Conservation (phyloP, 768 basidiomycete species). For the Macrolepiota dolichaula region DNA sequence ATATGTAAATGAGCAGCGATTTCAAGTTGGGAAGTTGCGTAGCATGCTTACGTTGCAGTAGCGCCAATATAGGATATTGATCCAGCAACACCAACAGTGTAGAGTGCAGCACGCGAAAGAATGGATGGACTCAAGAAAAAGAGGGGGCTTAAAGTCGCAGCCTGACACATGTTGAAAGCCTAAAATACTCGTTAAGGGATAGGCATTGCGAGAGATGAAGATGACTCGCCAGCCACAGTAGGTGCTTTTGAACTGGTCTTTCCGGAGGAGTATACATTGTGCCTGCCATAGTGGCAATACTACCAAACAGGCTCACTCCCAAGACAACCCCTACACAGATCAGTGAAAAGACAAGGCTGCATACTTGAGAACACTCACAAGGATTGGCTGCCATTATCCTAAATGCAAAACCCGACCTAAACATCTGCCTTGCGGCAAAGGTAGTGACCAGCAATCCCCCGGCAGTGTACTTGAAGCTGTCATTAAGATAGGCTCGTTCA, state of each 20-base stretch:
- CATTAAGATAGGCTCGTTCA: conserved; percentile 70
- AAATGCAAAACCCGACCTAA: conserved; percentile 63
- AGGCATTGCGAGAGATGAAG: background rate
- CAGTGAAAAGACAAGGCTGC: background rate
- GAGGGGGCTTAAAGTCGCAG: conserved; percentile 82
- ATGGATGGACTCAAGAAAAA: conserved; percentile 87
- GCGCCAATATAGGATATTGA: conserved; percentile 85
- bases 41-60: conserved; percentile 59
- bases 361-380: conserved; percentile 40
- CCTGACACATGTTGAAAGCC: conserved; percentile 86
- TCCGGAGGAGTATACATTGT: conserved; percentile 77
- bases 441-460: conserved; percentile 77
- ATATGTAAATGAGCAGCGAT: background rate
- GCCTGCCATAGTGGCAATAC: conserved; percentile 85
- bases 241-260: conserved; percentile 70
- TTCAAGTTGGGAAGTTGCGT: background rate
- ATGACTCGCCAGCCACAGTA: conserved; percentile 72
- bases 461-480: conserved; percentile 81
- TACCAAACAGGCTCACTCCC: conserved; percentile 74
- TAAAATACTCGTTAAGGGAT: conserved; percentile 21
- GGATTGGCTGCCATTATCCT: conserved; percentile 83
- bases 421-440: conserved; percentile 73
- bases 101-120: conserved; percentile 82
- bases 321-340: conserved; percentile 69
- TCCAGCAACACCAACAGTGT: conserved; percentile 85